Evolutionary conservation across 208 protist genomes (phyloP).

Genomic region (Crithidia acanthocephali): DNA sequence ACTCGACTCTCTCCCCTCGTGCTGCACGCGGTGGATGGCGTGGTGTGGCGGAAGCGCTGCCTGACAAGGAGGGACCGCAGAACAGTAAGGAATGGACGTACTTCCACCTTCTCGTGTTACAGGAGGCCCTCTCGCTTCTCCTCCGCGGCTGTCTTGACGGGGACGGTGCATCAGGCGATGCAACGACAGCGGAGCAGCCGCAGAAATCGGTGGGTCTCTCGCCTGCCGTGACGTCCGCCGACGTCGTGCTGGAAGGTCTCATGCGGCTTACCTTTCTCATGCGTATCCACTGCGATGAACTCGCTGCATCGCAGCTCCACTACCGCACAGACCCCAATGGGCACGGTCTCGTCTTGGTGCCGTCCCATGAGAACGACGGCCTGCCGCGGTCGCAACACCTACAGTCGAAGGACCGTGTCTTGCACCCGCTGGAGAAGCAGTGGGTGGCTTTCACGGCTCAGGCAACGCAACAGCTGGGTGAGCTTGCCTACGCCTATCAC

Average conservation of each 20-base stretch:
- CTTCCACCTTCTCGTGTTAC: slow-evolving; percentile 16
- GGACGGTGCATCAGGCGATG: background rate
- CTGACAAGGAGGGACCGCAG: background rate
- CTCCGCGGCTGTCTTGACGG: slow-evolving; percentile 19
- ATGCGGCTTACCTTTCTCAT: background rate
- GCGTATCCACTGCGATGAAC: slow-evolving; percentile 1
- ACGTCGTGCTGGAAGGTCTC: slow-evolving; percentile 20
- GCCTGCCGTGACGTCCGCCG: slow-evolving; percentile 4
- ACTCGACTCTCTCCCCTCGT: too few relatives aligned
- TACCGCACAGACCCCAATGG: background rate
- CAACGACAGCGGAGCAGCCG: background rate
- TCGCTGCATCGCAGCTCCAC: background rate
- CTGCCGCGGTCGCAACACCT: background rate
- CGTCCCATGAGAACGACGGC: background rate
- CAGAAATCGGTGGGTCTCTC: background rate
- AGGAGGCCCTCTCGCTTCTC: slow-evolving; percentile 15
- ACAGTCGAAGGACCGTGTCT: background rate
- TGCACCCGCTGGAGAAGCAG: slow-evolving; percentile 10
- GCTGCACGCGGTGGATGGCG: background rate
- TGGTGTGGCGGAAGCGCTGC: background rate
- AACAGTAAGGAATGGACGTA: slow-evolving; percentile 11
- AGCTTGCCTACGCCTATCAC: slow-evolving; percentile 4
- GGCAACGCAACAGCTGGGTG: background rate
- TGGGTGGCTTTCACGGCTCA: slow-evolving; percentile 18
- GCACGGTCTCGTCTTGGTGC: background rate